A percentile compares a stretch with the other conserved stretches of the same genome.
Evolutionary conservation across 345 rosid species (phyloP).

Genomic region (Rhizophora apiculata): DNA sequence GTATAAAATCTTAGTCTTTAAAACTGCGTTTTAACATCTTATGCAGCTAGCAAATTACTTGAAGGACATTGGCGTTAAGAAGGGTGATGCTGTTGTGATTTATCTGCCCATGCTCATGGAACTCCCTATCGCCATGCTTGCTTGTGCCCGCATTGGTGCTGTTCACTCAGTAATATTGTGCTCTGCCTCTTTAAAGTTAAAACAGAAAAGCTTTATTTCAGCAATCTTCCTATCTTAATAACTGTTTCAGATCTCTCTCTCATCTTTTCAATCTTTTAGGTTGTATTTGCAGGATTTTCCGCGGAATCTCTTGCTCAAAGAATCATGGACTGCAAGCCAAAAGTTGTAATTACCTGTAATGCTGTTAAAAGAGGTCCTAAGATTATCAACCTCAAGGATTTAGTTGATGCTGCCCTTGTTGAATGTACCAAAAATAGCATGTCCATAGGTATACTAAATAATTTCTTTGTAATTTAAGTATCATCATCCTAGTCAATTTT

Average conservation of each 20-base stretch:
- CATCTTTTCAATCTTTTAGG: conserved; percentile 37
- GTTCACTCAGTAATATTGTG: conserved; percentile 77
- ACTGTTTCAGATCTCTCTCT: too few species aligned
- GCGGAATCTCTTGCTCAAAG: conserved; percentile 94
- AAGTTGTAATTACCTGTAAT: conserved; percentile 79
- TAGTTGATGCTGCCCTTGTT: conserved; percentile 79
- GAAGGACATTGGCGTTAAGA: conserved; percentile 78
- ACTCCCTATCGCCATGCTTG: conserved; percentile 97
- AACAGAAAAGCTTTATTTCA: too few species aligned
- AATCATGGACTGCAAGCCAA: conserved; percentile 89
- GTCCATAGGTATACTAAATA: conserved; percentile 58
- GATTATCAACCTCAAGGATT: conserved; percentile 75
- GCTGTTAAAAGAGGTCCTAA: conserved; percentile 96
- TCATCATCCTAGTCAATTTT: not conserved
- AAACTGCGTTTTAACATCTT: not conserved
- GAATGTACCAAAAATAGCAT: conserved; percentile 61
- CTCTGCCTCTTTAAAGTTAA: too few species aligned
- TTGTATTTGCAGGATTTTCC: conserved; percentile 96
- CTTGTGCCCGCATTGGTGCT: conserved; percentile 96
- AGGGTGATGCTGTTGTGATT: conserved; percentile 90
- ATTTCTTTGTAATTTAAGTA: not conserved
- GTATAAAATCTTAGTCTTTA: not conserved
- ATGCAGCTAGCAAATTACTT: conserved; percentile 92
- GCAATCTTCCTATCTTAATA: too few species aligned
- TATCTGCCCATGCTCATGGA: conserved; percentile 96